Base-by-base conservation (phyloP, 2,329 filamentous ascomycete species). In the Pseudocercospora macadamiae region DNA sequence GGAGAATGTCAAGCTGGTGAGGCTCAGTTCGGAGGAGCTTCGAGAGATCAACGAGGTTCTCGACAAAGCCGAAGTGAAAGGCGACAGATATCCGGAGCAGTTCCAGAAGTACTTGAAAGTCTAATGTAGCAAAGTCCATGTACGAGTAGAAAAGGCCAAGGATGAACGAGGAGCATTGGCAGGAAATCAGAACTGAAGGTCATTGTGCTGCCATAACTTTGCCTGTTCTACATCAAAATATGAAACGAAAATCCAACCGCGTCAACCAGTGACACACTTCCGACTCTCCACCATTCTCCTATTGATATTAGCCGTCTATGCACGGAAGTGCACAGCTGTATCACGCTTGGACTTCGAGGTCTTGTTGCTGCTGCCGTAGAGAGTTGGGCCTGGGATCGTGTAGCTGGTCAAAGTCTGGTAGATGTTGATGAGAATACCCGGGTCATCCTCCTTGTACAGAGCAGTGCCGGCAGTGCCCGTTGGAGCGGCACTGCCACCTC, bases 361-460 rank as follows among this genome's bases (percentile, higher is more conserved):
- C 39, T 49, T 44, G 45, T 53, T 47, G 53, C 12, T 51, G 10
- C 51, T 34, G 12, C 51, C 36, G 34, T 58, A 63, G 10, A 65
- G 54, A 28, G 72, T 66, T 14, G 82, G 82, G 16, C 83, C 83
- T 19, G 82, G 82, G 42, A 84, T 83, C 19, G 68, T 64, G 69
- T 85, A 85, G 39, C 68, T 74, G 64, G 67, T 70, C 57, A 81
- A 68, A 32, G 71, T 67, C 54, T 74, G 67, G 79, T 87, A 87
- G 73, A 88, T 80, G 78, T 83, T 83, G 78, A 86, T 74, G 61
- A 78, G 64, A 68, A 88, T 84, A 59, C 86, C 86, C 10, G 82
- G 71, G 70, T 87, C 85, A 55, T 76, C 73, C 66, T 77, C 74
- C 53, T 76, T 84, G 79, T 88, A 88, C 25, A 87, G 77, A 55